Percentiles rank a stretch among this genome's conserved stretches.
These are phyloP conservation scores for Tolypocladium inflatum DNA, from an alignment of 2,329 filamentous ascomycete genomes.

Conservation along the genomic window DNA sequence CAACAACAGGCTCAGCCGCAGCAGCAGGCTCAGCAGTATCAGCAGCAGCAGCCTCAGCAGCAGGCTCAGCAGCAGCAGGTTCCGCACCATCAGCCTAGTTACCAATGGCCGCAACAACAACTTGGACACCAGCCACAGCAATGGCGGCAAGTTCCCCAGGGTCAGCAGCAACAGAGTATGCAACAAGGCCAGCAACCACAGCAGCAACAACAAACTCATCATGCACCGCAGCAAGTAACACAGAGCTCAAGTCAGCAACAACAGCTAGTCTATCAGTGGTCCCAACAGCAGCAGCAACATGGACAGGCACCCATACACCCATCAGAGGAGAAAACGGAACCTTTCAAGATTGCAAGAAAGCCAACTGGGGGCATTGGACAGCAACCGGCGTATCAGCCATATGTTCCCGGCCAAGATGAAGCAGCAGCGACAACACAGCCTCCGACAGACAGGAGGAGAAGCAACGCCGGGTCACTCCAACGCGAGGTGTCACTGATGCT, in stretches of 20 bases:
- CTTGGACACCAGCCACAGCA: too few relatives aligned
- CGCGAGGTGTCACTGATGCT: slow-evolving; percentile 14
- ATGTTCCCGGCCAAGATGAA: slow-evolving; percentile 4
- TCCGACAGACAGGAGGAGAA: slow-evolving; percentile 4
- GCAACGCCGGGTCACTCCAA: slow-evolving; percentile 11
- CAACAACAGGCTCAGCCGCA: slow-evolving; percentile 1
- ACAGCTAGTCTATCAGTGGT: neutral
- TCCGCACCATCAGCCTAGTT: neutral
- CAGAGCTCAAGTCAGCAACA: neutral
- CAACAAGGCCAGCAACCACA: neutral
- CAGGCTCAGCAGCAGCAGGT: neutral
- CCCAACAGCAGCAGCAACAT: neutral
- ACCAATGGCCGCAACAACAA: neutral
- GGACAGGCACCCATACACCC: neutral
- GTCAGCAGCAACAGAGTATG: neutral
- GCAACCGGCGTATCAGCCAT: slow-evolving; percentile 6
- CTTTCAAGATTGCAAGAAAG: slow-evolving; percentile 9
- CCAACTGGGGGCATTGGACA: neutral
- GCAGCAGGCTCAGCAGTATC: neutral
- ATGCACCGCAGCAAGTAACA: neutral
- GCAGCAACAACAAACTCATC: slow-evolving; percentile 1
- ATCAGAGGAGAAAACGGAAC: neutral
- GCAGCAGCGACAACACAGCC: neutral
- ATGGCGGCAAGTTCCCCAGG: neutral
- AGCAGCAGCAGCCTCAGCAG: neutral